Evolutionary conservation across 73 alveolate species (phyloP).

Genomic region (Tetrahymena borealis): DNA sequence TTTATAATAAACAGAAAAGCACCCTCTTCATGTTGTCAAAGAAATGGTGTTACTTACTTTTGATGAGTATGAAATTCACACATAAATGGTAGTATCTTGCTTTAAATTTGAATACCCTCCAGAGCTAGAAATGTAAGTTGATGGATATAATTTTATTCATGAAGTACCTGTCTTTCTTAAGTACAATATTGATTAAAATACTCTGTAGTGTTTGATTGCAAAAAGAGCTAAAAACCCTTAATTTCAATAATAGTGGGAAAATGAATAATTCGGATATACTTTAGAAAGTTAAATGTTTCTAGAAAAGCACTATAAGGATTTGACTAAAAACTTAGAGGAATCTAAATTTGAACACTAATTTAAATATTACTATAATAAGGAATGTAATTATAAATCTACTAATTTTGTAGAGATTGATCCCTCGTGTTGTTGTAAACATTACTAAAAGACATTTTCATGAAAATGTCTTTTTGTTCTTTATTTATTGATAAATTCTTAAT

Average conservation of each 20-base stretch:
- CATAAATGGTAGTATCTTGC: neutral
- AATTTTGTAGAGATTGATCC: neutral
- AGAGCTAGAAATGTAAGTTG: neutral
- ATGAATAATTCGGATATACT: neutral
- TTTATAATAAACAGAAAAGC: neutral
- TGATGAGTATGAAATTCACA: neutral
- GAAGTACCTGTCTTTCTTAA: neutral
- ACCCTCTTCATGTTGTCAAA: neutral
- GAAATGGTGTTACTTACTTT: neutral
- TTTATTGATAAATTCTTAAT: too few relatives aligned
- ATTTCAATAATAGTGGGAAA: neutral
- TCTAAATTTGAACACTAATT: neutral
- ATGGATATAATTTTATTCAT: neutral
- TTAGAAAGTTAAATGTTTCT: neutral
- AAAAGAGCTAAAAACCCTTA: neutral
- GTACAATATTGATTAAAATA: neutral
- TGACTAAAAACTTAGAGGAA: neutral
- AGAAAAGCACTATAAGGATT: neutral
- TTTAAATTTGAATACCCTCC: neutral
- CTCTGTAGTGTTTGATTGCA: neutral
- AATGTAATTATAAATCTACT: neutral
- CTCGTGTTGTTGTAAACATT: neutral
- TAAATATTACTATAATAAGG: neutral
- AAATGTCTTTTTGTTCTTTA: too few relatives aligned
- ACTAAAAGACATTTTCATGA: neutral